phyloP scores from a whole-genome alignment of 306 rosid species.

The Oxytropis ochrocephala region DNA sequence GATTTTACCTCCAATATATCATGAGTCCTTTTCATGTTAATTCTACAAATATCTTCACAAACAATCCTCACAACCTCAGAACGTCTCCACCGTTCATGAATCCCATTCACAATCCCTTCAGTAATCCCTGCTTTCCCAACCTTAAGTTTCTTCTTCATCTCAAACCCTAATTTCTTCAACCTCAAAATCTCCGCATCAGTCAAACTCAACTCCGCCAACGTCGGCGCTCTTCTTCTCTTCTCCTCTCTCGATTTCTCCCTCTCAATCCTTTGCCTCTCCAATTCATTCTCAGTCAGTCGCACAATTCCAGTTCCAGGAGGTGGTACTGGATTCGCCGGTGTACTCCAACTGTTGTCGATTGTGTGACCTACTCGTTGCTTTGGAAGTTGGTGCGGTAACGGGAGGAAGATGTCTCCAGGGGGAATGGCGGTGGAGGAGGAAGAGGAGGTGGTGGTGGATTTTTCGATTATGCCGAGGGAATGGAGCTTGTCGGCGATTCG shows the following conservation, averaged over 20 bases:
- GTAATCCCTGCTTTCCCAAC: conserved; percentile 88
- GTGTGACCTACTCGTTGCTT: conserved; percentile 66
- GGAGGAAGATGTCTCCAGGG: conserved; percentile 69
- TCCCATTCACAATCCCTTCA: conserved; percentile 82
- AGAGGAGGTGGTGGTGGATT: neutral
- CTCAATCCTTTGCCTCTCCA: conserved; percentile 38
- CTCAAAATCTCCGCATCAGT: conserved; percentile 49
- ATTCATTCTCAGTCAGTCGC: conserved; percentile 36
- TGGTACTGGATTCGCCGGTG: conserved; percentile 75
- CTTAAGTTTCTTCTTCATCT: conserved; percentile 56
- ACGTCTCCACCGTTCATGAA: conserved; percentile 83
- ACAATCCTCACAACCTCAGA: conserved; percentile 64
- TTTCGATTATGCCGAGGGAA: conserved; percentile 67
- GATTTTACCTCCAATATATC: conserved; percentile 71
- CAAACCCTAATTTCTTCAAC: conserved; percentile 44
- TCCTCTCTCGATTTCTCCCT: neutral
- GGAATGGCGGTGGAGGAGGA: neutral
- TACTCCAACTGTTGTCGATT: conserved; percentile 71
- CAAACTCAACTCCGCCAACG: conserved; percentile 78
- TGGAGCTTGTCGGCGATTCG: conserved; percentile 91
- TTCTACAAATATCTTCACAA: conserved; percentile 66
- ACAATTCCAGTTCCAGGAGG: conserved; percentile 55
- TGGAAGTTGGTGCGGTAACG: conserved; percentile 53
- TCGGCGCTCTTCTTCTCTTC: conserved; percentile 45
- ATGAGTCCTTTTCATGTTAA: conserved; percentile 93